Evolutionary conservation across 805 yeast species (phyloP).

Genomic region (Hanseniaspora hatyaiensis): DNA sequence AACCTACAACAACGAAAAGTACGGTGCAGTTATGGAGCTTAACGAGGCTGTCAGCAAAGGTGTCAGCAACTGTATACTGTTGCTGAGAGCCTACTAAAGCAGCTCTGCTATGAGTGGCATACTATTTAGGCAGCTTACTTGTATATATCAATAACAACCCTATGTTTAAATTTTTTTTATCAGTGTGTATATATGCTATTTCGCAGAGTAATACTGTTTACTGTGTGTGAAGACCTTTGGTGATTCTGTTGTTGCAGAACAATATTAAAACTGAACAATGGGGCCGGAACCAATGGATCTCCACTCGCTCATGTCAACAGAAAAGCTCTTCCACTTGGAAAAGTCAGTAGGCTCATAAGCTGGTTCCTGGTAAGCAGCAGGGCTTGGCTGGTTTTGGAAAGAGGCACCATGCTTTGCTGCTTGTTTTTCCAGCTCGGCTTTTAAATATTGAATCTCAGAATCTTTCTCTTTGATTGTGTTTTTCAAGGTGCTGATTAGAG

Average conservation of each 20-base stretch:
- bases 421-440: conserved; percentile 23
- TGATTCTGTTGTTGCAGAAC: too few relatives aligned
- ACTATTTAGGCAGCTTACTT: too few relatives aligned
- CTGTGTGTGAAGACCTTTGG: too few relatives aligned
- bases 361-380: conserved; percentile 23
- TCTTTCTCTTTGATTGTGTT: too few relatives aligned
- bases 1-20: conserved; percentile 24
- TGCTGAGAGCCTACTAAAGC: conserved; percentile 68
- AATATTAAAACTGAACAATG: conserved; percentile 37
- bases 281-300: conserved; percentile 59
- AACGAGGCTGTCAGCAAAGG: conserved; percentile 75
- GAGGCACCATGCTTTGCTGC: too few relatives aligned
- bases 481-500: too few relatives aligned
- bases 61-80: conserved; percentile 55
- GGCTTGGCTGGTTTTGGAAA: conserved; percentile 22
- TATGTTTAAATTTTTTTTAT: neutral
- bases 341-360: conserved; percentile 39
- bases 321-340: conserved; percentile 72
- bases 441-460: too few relatives aligned
- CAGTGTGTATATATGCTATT: conserved; percentile 15
- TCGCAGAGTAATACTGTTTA: too few relatives aligned
- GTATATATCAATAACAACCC: too few relatives aligned
- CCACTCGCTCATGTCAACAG: conserved; percentile 79
- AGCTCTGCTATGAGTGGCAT: too few relatives aligned
- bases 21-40: conserved; percentile 52